These are phyloP conservation scores for Citrullus amarus DNA, from an alignment of 306 rosid genomes.

Conservation along the genomic window DNA sequence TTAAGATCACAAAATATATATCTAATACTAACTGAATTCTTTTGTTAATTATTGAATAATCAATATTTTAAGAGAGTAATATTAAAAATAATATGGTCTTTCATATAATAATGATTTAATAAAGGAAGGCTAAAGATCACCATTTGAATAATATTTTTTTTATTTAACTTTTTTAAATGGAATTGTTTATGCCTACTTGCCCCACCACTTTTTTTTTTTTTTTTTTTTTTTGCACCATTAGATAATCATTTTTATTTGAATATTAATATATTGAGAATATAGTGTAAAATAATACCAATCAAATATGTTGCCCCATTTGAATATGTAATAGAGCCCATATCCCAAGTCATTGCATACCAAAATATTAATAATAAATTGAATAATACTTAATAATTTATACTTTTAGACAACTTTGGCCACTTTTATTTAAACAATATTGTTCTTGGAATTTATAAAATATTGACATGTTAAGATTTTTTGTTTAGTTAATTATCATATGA, in stretches of 20 bases:
- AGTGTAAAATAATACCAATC: neutral
- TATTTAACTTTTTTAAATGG: neutral
- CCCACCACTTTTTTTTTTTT: neutral
- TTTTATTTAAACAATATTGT: neutral
- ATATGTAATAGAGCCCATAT: neutral
- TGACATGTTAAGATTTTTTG: slow-evolving; percentile 1
- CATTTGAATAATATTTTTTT: neutral
- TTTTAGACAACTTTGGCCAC: neutral
- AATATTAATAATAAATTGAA: neutral
- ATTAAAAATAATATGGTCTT: neutral
- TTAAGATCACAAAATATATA: neutral
- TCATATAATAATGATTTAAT: neutral
- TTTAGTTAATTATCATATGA: neutral
- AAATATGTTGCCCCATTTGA: slow-evolving; percentile 6
- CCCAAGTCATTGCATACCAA: slow-evolving; percentile 3
- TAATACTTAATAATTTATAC: neutral
- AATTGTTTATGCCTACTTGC: slow-evolving; percentile 2
- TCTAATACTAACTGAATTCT: neutral
- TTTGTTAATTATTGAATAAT: slow-evolving; percentile 3
- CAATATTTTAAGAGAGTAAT: neutral
- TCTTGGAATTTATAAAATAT: neutral
- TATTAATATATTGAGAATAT: neutral
- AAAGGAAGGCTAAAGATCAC: neutral
- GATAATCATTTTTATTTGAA: slow-evolving; percentile 1
- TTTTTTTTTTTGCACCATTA: neutral